Conservation (phyloP, 1,284 basidiomycete genomes). For the Leccinum angustisporum region DNA sequence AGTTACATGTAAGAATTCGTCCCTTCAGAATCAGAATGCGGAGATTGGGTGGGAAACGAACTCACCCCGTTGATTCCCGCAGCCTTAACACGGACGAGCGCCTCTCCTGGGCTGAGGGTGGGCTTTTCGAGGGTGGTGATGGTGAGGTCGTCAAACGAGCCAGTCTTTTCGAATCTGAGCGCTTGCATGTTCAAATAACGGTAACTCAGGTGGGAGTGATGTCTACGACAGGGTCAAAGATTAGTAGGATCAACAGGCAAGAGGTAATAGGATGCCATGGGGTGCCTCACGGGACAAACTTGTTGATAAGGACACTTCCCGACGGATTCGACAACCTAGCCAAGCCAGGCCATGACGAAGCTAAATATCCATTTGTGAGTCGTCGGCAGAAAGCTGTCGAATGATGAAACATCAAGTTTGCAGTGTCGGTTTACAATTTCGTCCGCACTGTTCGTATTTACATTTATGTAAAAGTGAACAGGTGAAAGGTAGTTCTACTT, state of each 20-base stretch:
- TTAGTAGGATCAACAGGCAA: not conserved
- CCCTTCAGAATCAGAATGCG: not conserved
- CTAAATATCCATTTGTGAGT: not conserved
- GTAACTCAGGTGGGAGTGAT: not conserved
- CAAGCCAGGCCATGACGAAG: not conserved
- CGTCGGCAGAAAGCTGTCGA: conserved; percentile 7
- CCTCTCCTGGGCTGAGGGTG: conserved; percentile 30
- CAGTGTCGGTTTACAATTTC: not conserved
- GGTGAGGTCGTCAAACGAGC: conserved; percentile 30
- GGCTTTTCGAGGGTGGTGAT: conserved; percentile 27
- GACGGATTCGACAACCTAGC: not conserved
- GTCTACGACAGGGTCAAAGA: conserved; percentile 6
- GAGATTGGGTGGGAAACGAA: not conserved
- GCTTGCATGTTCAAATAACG: conserved; percentile 29
- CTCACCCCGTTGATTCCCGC: conserved; percentile 36
- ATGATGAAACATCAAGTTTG: conserved; percentile 10
- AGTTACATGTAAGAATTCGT: not conserved
- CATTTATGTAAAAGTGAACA: not conserved
- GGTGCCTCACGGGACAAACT: conserved; percentile 8
- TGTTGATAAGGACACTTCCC: not conserved
- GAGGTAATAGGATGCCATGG: not conserved
- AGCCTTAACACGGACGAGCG: conserved; percentile 32
- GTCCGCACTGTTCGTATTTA: conserved; percentile 17
- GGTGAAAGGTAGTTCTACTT: not conserved
- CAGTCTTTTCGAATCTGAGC: conserved; percentile 33